Base-by-base conservation (phyloP, 169 alveolate genomes). In the Pseudocohnilembus persalinus region DNA sequence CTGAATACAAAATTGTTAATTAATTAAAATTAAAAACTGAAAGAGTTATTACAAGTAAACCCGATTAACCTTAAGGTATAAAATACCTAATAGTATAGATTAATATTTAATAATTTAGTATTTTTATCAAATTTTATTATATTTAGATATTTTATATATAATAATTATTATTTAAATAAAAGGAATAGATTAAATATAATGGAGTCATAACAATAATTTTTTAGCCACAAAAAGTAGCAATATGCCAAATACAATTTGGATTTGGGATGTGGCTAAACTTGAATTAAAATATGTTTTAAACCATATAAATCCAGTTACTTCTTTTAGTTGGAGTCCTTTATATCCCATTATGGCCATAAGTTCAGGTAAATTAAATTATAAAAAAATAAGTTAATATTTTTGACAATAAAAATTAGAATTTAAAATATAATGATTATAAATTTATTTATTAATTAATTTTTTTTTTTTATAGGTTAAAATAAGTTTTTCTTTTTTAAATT, bases 201-300 rank as follows among this genome's bases (percentile, higher is more conserved):
- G 94, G 92, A 92, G 96, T 35, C 35, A 74, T 76, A 90, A 92
- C 77, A 80, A 89, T 34, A 83, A 82, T n/a, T 92, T 83, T 79
- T 63, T 94, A 35, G 95, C 96, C 16, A 89, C 94, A 0, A 90
- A 91, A 76, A 84, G 88, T 85, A 96, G 93, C 76, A 83, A 74
- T 73, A 35, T 81, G 30, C 95, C 95, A 15, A 89, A 89, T 76
- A 76, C 82, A n/a, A 88, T 92, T 4, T 94, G 87, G 78, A 84
- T 94, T 49, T 94, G 97, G 97, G 94, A 94, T 31, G 83, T 92
- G 88, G 35, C 81, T n/a, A 32, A 81, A 26, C 82, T 94, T 0
- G 83, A 86, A 25, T 79, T 94, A 20, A 65, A 83, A 65, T 89
- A 85, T 15, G 81, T 94, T 6, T 63, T 92, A 29, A 65, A 88